phyloP scores from a whole-genome alignment of 1,284 basidiomycete species.

The Apiotrichum veenhuisii region DNA sequence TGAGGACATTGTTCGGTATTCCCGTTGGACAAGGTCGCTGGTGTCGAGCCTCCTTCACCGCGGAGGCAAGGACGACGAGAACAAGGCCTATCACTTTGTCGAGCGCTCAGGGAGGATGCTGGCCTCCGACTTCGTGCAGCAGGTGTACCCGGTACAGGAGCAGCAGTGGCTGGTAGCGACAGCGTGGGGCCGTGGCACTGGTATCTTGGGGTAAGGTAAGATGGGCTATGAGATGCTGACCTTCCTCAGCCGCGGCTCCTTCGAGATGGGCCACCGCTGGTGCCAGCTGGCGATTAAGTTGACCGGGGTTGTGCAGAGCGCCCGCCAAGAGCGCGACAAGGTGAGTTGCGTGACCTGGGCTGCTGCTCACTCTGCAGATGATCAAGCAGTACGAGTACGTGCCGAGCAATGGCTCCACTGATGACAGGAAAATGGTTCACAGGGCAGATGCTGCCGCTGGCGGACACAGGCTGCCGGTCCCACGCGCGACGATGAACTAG shows the following conservation, averaged over 20 bases:
- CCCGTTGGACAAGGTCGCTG: slow-evolving; percentile 10
- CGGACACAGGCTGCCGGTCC: no score
- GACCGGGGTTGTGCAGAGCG: background rate
- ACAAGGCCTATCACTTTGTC: background rate
- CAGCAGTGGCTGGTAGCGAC: slow-evolving; percentile 2
- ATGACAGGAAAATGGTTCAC: background rate
- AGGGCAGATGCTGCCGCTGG: background rate
- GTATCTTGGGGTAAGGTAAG: background rate
- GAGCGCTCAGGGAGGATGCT: background rate
- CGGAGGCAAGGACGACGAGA: background rate
- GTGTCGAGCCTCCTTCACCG: slow-evolving; percentile 10
- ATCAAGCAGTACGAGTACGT: slow-evolving; percentile 5
- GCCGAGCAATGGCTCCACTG: background rate
- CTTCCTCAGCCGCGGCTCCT: background rate
- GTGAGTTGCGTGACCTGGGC: background rate
- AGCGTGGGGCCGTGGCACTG: slow-evolving; percentile 2
- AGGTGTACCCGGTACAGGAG: slow-evolving; percentile 5
- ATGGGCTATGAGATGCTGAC: background rate
- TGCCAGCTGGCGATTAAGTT: slow-evolving; percentile 3
- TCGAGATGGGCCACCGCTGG: background rate
- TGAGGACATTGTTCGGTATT: background rate
- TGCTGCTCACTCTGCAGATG: slow-evolving; percentile 5
- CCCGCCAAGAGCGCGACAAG: background rate
- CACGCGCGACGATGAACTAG: no score
- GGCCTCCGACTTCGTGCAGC: background rate